A percentile compares a stretch with the other conserved stretches of the same genome.
Evolutionary conservation across 2,329 filamentous ascomycete species (phyloP).

Genomic region (Talaromyces marneffei): DNA sequence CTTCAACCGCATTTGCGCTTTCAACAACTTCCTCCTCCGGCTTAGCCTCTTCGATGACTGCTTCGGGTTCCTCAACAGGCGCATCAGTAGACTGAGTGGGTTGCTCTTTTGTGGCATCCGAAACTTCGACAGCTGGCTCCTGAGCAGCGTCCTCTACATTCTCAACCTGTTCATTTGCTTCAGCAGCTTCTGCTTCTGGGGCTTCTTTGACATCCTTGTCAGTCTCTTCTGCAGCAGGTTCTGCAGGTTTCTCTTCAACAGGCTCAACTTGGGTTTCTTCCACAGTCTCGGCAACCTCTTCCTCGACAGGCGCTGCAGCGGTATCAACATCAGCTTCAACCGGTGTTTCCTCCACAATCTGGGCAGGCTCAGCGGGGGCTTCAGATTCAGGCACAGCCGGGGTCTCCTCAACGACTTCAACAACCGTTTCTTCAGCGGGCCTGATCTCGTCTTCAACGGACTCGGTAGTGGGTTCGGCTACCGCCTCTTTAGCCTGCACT

Average conservation of each 20-base stretch:
- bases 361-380: not conserved
- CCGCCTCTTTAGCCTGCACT: not conserved
- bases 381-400: not conserved
- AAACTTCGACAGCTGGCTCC: not conserved
- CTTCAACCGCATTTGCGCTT: not conserved
- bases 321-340: not conserved
- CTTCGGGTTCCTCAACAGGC: not conserved
- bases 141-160: not conserved
- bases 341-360: not conserved
- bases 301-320: not conserved
- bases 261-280: not conserved
- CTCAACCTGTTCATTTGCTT: not conserved
- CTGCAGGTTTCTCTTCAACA: not conserved
- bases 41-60: constrained; percentile 1
- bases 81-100: not conserved
- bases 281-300: not conserved
- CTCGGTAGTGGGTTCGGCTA: not conserved
- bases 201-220: constrained; percentile 5
- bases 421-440: not conserved
- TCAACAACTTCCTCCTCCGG: not conserved
- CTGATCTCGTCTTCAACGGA: not conserved
- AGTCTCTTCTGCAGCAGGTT: not conserved
- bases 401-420: not conserved
- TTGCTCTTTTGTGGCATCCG: not conserved
- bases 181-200: not conserved